A percentile compares a stretch with the other conserved stretches of the same genome.
Evolutionary conservation across 1,284 basidiomycete genomes (phyloP).

Genomic region (Meira miltonrushii): DNA sequence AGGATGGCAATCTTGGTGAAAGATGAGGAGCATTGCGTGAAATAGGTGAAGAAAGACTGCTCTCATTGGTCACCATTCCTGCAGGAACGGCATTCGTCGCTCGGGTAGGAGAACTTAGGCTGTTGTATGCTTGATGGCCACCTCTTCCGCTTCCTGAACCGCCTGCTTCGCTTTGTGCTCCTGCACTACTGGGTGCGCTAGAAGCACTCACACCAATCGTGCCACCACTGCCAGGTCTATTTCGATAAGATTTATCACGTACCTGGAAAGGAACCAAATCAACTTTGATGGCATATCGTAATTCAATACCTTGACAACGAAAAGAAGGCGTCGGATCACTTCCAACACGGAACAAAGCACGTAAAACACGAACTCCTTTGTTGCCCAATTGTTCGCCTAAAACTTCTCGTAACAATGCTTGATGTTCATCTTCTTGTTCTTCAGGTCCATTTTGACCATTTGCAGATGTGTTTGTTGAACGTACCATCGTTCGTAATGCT

Average conservation of each 20-base stretch:
- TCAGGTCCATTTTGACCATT: not conserved
- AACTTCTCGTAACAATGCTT: constrained; percentile 18
- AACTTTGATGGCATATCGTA: constrained; percentile 46
- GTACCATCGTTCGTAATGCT: constrained; percentile 17
- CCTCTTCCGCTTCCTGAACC: too few relatives aligned
- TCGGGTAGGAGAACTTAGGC: too few relatives aligned
- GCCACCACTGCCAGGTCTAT: constrained; percentile 16
- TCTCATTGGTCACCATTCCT: too few relatives aligned
- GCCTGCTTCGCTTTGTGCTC: too few relatives aligned
- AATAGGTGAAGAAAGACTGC: too few relatives aligned
- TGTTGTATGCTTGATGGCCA: too few relatives aligned
- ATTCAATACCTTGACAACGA: constrained; percentile 42
- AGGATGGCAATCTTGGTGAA: too few relatives aligned
- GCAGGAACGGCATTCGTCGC: too few relatives aligned
- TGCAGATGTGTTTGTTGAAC: too few relatives aligned
- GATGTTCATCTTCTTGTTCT: constrained; percentile 22
- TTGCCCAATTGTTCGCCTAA: constrained; percentile 18
- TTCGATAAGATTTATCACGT: not conserved
- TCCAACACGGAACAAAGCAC: constrained; percentile 32
- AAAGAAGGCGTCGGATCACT: constrained; percentile 35
- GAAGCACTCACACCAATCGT: constrained; percentile 15
- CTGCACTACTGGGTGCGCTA: too few relatives aligned
- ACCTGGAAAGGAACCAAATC: constrained; percentile 31
- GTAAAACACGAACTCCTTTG: constrained; percentile 33
- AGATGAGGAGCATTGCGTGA: too few relatives aligned